Percentiles rank a stretch among this genome's conserved stretches.
phyloP scores from a whole-genome alignment of 805 yeast genomes.

The Candida hungchunana region DNA sequence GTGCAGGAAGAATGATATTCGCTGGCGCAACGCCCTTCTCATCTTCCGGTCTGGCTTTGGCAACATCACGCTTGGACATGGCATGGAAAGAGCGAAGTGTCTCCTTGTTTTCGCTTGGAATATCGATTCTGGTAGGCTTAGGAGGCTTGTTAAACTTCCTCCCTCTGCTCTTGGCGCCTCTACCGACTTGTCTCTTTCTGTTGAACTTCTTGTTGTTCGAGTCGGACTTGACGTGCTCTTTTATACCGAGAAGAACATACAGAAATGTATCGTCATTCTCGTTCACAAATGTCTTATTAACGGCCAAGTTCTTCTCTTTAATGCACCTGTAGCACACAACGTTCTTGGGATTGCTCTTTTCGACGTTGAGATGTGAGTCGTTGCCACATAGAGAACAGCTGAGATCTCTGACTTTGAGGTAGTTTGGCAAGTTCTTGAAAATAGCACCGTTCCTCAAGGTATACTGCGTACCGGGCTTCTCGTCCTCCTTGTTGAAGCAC shows the following conservation, averaged over 20 bases:
- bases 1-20: background rate
- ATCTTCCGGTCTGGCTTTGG: slow-evolving; percentile 20
- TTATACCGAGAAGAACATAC: slow-evolving; percentile 43
- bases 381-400: slow-evolving; percentile 41
- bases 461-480: slow-evolving; percentile 46
- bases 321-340: slow-evolving; percentile 45
- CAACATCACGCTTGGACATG: slow-evolving; percentile 24
- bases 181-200: slow-evolving; percentile 34
- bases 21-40: slow-evolving; percentile 10
- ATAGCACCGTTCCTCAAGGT: slow-evolving; percentile 52
- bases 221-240: slow-evolving; percentile 29
- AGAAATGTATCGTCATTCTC: slow-evolving; percentile 46
- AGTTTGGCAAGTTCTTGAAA: slow-evolving; percentile 43
- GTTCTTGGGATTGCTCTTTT: slow-evolving; percentile 15
- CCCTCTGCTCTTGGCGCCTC: slow-evolving; percentile 23
- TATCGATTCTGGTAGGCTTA: slow-evolving; percentile 30
- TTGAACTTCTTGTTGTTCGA: slow-evolving; percentile 9
- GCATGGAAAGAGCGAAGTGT: slow-evolving; percentile 37
- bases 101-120: slow-evolving; percentile 36
- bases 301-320: slow-evolving; percentile 17
- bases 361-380: slow-evolving; percentile 39
- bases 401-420: slow-evolving; percentile 47
- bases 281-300: slow-evolving; percentile 30
- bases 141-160: slow-evolving; percentile 8
- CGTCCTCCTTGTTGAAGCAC: slow-evolving; percentile 41